Evolutionary conservation across 2,329 filamentous ascomycete genomes (phyloP).

Genomic region (Ascochyta clinopodiicola): DNA sequence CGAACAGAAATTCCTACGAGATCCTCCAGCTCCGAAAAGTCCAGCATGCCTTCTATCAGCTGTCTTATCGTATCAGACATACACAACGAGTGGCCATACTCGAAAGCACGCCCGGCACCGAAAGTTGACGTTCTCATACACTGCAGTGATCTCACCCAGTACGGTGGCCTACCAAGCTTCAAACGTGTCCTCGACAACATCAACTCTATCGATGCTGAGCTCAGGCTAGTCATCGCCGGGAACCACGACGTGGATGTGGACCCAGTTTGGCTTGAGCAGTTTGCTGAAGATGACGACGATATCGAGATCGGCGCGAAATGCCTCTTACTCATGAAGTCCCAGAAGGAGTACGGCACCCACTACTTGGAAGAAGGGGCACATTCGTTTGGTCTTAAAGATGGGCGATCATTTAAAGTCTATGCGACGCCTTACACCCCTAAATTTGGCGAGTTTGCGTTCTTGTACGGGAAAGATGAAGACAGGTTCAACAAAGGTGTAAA

Average conservation of each 20-base stretch:
- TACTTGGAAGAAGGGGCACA: slow-evolving; percentile 61
- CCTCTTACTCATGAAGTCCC: slow-evolving; percentile 11
- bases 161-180: slow-evolving; percentile 55
- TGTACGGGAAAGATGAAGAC: slow-evolving; percentile 16
- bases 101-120: slow-evolving; percentile 31
- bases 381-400: slow-evolving; percentile 54
- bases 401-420: slow-evolving; percentile 58
- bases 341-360: slow-evolving; percentile 47
- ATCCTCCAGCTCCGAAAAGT: background rate
- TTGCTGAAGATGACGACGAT: slow-evolving; percentile 26
- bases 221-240: slow-evolving; percentile 66
- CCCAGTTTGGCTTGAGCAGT: slow-evolving; percentile 25
- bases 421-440: slow-evolving; percentile 56
- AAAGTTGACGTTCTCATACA: slow-evolving; percentile 59
- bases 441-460: slow-evolving; percentile 20
- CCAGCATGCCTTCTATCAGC: background rate
- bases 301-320: slow-evolving; percentile 27
- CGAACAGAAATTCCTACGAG: too few species aligned
- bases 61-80: slow-evolving; percentile 51
- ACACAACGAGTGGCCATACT: slow-evolving; percentile 29
- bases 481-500: slow-evolving; percentile 10
- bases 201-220: slow-evolving; percentile 54
- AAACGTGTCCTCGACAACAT: slow-evolving; percentile 54
- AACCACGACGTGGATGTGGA: slow-evolving; percentile 67
- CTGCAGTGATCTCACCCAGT: slow-evolving; percentile 62